phyloP scores from a whole-genome alignment of 1,284 basidiomycete species.

The Sanghuangporus weigelae region DNA sequence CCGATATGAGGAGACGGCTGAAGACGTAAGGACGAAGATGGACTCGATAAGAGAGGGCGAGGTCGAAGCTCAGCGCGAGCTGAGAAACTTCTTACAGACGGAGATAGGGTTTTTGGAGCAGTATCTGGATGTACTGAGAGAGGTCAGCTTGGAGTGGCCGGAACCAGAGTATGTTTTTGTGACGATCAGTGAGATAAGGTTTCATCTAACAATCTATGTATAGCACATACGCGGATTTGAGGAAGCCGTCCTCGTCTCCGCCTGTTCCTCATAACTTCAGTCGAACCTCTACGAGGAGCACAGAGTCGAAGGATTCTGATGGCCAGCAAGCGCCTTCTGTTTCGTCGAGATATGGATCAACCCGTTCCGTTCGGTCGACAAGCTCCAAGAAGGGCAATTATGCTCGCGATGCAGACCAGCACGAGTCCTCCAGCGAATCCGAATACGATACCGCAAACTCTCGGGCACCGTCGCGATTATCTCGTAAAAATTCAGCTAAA shows the following conservation, averaged over 20 bases:
- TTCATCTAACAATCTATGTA: not conserved
- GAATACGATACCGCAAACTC: slow-evolving; percentile 26
- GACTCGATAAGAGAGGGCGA: slow-evolving; percentile 75
- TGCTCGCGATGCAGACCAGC: not conserved
- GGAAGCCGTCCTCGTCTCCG: not conserved
- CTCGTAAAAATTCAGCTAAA: slow-evolving; percentile 5
- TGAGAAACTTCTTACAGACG: slow-evolving; percentile 63
- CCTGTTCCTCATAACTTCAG: slow-evolving; percentile 9
- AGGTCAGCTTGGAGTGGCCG: slow-evolving; percentile 62
- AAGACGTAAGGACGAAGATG: slow-evolving; percentile 75
- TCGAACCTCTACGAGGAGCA: slow-evolving; percentile 11
- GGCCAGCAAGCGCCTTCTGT: slow-evolving; percentile 6
- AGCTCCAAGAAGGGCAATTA: not conserved
- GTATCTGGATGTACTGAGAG: slow-evolving; percentile 64
- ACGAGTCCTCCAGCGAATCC: not conserved
- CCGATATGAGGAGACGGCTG: slow-evolving; percentile 77
- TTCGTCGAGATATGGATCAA: slow-evolving; percentile 10
- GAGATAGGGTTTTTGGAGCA: slow-evolving; percentile 71
- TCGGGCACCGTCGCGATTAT: slow-evolving; percentile 39
- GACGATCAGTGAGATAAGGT: slow-evolving; percentile 21
- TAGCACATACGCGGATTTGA: slow-evolving; percentile 3
- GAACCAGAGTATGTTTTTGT: slow-evolving; percentile 37
- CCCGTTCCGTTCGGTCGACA: slow-evolving; percentile 8
- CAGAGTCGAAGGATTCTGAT: slow-evolving; percentile 5
- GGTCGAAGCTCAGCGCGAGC: slow-evolving; percentile 58